Evolutionary conservation across 805 yeast species (phyloP).

Genomic region (Saccharomycopsis sp.): DNA sequence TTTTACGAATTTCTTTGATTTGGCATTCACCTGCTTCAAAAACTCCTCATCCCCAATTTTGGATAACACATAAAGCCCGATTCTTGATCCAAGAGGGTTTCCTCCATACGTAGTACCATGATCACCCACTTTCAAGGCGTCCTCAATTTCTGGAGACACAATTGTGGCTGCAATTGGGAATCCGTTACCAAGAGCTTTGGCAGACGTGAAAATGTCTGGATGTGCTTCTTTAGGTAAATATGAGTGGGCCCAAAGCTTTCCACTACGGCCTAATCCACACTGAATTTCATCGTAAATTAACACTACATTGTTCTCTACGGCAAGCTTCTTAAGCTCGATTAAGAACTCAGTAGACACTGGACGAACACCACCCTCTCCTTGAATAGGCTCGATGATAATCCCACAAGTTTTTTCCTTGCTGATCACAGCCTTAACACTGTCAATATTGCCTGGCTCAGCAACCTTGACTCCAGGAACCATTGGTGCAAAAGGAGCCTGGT

Average conservation of each 20-base stretch:
- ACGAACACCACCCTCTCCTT: slow-evolving; percentile 95
- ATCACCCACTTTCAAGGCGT: slow-evolving; percentile 76
- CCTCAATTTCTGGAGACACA: slow-evolving; percentile 74
- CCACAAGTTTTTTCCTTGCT: slow-evolving; percentile 51
- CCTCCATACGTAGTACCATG: slow-evolving; percentile 99
- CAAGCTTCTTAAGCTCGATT: slow-evolving; percentile 54
- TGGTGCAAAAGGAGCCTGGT: slow-evolving; percentile 87
- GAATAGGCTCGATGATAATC: slow-evolving; percentile 93
- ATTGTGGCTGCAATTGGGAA: slow-evolving; percentile 93
- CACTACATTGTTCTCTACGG: slow-evolving; percentile 62
- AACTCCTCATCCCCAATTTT: slow-evolving; percentile 57
- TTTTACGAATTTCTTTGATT: slow-evolving; percentile 49
- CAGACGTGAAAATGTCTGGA: slow-evolving; percentile 91
- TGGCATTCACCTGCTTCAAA: slow-evolving; percentile 50
- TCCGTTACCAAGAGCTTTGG: slow-evolving; percentile 96
- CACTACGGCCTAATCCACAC: slow-evolving; percentile 92
- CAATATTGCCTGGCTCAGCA: slow-evolving; percentile 56
- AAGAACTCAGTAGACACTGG: slow-evolving; percentile 61
- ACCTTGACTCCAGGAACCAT: slow-evolving; percentile 81
- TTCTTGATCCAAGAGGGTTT: slow-evolving; percentile 83
- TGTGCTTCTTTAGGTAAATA: slow-evolving; percentile 71
- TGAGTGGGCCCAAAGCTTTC: slow-evolving; percentile 89
- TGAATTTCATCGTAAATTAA: slow-evolving; percentile 94
- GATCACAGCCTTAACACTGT: slow-evolving; percentile 45
- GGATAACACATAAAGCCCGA: slow-evolving; percentile 71